Conservation (phyloP, 2,329 filamentous ascomycete genomes). For the Paecilomyces variotii region DNA sequence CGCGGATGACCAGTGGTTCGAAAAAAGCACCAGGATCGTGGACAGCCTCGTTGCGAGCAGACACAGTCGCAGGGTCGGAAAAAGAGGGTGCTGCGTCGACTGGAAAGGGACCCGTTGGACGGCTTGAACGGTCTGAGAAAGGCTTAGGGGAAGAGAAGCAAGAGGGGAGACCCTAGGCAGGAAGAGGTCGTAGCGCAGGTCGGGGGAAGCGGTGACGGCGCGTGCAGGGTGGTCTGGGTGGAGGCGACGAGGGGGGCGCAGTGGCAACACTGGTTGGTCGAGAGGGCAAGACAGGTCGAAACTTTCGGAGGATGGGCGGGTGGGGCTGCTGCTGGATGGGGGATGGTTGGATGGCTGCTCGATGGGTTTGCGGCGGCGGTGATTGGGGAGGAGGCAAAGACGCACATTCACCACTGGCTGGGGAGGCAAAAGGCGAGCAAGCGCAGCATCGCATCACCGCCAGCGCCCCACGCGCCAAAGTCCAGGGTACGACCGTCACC, state of each 20-base stretch:
- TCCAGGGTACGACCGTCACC: not conserved
- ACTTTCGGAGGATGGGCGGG: constrained; percentile 1
- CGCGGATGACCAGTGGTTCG: constrained; percentile 1
- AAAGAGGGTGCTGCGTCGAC: not conserved
- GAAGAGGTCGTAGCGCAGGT: constrained; percentile 27
- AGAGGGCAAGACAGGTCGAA: constrained; percentile 3
- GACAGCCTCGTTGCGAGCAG: constrained; percentile 8
- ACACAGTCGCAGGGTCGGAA: constrained; percentile 2
- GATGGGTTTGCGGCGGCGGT: not conserved
- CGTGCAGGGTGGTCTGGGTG: constrained; percentile 15
- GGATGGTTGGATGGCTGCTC: not conserved
- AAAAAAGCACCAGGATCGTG: constrained; percentile 3
- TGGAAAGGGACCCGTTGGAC: constrained; percentile 7
- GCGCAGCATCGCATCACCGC: not conserved
- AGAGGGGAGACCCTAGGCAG: constrained; percentile 21
- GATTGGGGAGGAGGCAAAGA: not conserved
- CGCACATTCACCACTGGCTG: not conserved
- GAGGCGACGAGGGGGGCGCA: not conserved
- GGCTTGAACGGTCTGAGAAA: constrained; percentile 19
- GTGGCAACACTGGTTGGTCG: not conserved
- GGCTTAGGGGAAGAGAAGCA: constrained; percentile 15
- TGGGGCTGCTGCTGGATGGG: not conserved
- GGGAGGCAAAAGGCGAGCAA: constrained; percentile 1
- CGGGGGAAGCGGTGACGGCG: constrained; percentile 23
- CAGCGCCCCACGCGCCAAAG: constrained; percentile 1